Evolutionary conservation across 2,329 filamentous ascomycete species (phyloP).

Genomic region (Lecanicillium sp.): DNA sequence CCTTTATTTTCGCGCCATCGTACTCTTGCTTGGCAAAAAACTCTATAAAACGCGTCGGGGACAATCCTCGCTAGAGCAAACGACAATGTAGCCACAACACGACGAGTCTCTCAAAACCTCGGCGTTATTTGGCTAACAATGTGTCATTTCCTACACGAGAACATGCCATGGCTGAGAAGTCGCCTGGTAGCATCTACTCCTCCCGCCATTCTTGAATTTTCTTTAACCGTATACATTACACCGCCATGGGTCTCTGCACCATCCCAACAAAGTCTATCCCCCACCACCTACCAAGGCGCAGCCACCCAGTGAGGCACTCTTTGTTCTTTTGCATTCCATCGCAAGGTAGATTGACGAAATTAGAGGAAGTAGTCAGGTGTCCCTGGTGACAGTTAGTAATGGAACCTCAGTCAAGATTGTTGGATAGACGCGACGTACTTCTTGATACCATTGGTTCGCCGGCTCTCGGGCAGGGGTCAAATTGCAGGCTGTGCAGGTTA

Average conservation of each 20-base stretch:
- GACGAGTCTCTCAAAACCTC: too few relatives aligned
- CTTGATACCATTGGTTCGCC: constrained; percentile 98
- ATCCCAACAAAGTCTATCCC: constrained; percentile 13
- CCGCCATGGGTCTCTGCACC: constrained; percentile 13
- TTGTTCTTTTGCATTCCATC: constrained; percentile 8
- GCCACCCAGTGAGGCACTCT: constrained; percentile 1
- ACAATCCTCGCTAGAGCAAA: not conserved
- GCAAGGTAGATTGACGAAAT: constrained; percentile 16
- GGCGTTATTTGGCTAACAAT: too few relatives aligned
- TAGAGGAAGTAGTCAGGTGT: constrained; percentile 99
- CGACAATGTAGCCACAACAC: too few relatives aligned
- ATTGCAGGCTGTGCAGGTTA: constrained; percentile 71
- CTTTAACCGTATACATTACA: constrained; percentile 22
- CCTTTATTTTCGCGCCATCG: not conserved
- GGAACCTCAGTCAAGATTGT: not conserved
- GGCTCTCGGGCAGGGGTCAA: constrained; percentile 93
- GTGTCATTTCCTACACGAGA: too few relatives aligned
- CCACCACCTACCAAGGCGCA: constrained; percentile 8
- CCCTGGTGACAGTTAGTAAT: constrained; percentile 29
- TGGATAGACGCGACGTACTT: constrained; percentile 41
- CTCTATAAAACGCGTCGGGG: constrained; percentile 8
- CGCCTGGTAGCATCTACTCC: too few relatives aligned
- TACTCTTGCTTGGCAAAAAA: constrained; percentile 6
- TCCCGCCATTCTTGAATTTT: constrained; percentile 14
- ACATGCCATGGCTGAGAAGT: too few relatives aligned